phyloP scores from a whole-genome alignment of 805 yeast genomes.

The Suhomyces kilbournensis region DNA sequence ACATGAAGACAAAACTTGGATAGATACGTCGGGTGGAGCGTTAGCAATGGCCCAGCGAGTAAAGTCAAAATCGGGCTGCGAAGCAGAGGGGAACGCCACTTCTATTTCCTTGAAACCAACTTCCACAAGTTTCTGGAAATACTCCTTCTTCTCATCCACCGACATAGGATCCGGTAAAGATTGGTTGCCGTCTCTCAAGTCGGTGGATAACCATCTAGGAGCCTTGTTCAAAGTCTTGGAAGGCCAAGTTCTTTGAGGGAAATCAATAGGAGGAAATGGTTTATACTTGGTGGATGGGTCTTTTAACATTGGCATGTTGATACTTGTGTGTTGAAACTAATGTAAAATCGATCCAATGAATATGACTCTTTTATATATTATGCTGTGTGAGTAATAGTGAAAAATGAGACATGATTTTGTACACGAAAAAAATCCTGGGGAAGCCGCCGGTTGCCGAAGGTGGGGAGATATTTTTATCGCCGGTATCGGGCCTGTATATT shows the following conservation, averaged over 20 bases:
- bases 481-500: neutral
- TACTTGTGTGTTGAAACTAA: neutral
- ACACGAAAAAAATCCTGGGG: conserved; percentile 1
- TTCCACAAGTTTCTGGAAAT: conserved; percentile 64
- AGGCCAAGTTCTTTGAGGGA: conserved; percentile 75
- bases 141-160: conserved; percentile 70
- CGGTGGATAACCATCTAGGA: conserved; percentile 83
- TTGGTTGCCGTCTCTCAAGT: conserved; percentile 81
- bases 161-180: conserved; percentile 85
- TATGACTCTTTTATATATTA: neutral
- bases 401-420: conserved; percentile 1
- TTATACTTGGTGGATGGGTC: conserved; percentile 66
- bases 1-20: conserved; percentile 76
- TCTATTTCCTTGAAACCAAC: conserved; percentile 82
- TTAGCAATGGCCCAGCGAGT: conserved; percentile 70
- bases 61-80: conserved; percentile 78
- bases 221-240: conserved; percentile 51
- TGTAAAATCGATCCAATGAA: neutral
- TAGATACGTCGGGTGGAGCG: conserved; percentile 73
- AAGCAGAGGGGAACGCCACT: conserved; percentile 79
- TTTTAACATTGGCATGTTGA: conserved; percentile 37
- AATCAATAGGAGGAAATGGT: conserved; percentile 51
- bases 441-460: conserved; percentile 1
- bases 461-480: neutral
- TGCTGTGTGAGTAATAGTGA: neutral